These are phyloP conservation scores for Pleomassaria siparia DNA, from an alignment of 2,329 filamentous ascomycete species.

Conservation along the genomic window DNA sequence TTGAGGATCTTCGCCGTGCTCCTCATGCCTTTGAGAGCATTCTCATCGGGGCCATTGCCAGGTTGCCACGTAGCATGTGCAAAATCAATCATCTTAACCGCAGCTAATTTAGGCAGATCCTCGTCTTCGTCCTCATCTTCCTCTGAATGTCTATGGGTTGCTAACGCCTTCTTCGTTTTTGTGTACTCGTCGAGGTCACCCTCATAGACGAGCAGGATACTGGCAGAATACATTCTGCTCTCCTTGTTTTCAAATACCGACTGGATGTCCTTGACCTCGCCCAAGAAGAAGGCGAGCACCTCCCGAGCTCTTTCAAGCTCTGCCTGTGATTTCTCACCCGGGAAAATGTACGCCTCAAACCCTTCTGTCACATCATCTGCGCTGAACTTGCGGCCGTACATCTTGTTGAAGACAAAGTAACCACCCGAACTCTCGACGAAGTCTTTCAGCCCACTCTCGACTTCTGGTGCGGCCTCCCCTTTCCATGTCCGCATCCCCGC, in stretches of 20 bases:
- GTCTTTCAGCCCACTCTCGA: conserved; percentile 30
- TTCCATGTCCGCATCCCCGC: conserved; percentile 65
- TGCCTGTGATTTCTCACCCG: conserved; percentile 26
- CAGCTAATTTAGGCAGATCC: conserved; percentile 65
- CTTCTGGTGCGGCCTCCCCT: conserved; percentile 23
- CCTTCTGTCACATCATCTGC: conserved; percentile 58
- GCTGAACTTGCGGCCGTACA: conserved; percentile 62
- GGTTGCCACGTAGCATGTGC: conserved; percentile 86
- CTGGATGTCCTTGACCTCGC: conserved; percentile 57
- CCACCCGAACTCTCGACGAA: conserved; percentile 47
- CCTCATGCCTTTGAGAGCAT: conserved; percentile 72
- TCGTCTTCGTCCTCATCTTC: conserved; percentile 51
- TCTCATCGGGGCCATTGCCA: conserved; percentile 83
- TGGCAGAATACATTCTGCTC: conserved; percentile 68
- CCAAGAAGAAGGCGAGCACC: conserved; percentile 43
- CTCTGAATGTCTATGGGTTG: conserved; percentile 23
- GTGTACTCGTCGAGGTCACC: conserved; percentile 61
- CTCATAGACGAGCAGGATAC: conserved; percentile 67
- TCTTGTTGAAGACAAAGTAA: conserved; percentile 65
- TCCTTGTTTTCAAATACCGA: conserved; percentile 62
- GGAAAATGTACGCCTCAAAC: conserved; percentile 59
- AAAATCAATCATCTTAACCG: conserved; percentile 92
- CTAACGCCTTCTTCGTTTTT: conserved; percentile 37
- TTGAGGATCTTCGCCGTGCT: conserved; percentile 72
- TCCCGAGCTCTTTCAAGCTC: conserved; percentile 49